A percentile compares a stretch with the other conserved stretches of the same genome.
phyloP scores from a whole-genome alignment of 78 protist species.

The Pelomyxa schiedti region DNA sequence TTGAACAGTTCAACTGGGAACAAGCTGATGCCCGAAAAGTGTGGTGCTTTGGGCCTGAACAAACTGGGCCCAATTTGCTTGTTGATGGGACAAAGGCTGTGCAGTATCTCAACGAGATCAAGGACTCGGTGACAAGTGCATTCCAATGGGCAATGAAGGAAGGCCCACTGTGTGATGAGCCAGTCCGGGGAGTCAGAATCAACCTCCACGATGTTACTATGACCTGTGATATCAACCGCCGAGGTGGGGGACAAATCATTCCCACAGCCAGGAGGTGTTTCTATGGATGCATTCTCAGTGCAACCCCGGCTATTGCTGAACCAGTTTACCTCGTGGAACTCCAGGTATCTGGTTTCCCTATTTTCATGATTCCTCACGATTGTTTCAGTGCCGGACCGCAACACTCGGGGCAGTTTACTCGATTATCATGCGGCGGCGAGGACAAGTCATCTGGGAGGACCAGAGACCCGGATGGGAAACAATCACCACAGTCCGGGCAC shows the following conservation, averaged over 20 bases:
- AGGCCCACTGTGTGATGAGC: conserved; percentile 93
- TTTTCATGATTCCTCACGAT: conserved; percentile 41
- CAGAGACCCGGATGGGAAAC: conserved; percentile 27
- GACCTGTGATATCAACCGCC: conserved; percentile 91
- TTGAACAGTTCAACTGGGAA: conserved; percentile 39
- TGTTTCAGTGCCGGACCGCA: conserved; percentile 51
- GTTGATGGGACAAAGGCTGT: conserved; percentile 61
- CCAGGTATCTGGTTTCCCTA: not conserved
- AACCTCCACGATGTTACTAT: conserved; percentile 76
- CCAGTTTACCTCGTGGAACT: conserved; percentile 63
- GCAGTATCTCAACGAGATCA: conserved; percentile 38
- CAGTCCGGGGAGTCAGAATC: conserved; percentile 82
- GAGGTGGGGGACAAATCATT: conserved; percentile 85
- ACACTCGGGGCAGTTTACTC: conserved; percentile 78
- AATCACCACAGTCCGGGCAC: conserved; percentile 48
- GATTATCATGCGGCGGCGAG: conserved; percentile 77
- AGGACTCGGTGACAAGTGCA: conserved; percentile 50
- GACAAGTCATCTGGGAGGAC: conserved; percentile 73
- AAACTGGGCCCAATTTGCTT: conserved; percentile 41
- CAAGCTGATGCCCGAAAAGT: conserved; percentile 7
- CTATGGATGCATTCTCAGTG: conserved; percentile 69
- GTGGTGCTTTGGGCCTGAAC: conserved; percentile 25
- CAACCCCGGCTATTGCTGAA: conserved; percentile 81
- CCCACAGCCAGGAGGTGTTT: conserved; percentile 81
- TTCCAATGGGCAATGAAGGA: conserved; percentile 81